Base-by-base conservation (phyloP, 2,329 filamentous ascomycete species). In the Paecilomyces formosus region DNA sequence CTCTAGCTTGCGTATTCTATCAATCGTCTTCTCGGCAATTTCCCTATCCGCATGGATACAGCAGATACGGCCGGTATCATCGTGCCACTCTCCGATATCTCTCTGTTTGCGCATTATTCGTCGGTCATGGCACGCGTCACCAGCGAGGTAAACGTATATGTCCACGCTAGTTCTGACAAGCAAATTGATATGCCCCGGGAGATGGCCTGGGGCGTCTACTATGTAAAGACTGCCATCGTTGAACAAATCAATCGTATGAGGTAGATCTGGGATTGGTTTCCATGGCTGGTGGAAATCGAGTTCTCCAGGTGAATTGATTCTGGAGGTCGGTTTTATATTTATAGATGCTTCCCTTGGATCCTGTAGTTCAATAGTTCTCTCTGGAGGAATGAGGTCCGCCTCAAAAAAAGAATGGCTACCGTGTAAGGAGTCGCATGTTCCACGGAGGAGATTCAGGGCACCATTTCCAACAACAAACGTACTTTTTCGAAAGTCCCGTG, bases 391-490 rank as follows among this genome's bases (percentile, higher is more conserved):
- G 1, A 71, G 62, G 39, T 67, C 64, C 0, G 57, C 18, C 28
- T 71, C 68, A 55, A 71, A 72, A 33, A 67, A 61, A 31, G 62
- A 63, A 33, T 70, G 65, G 50, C 62, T 64, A 12, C 66, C 67
- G 12, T 63, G 33, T 28, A 60, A 35, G 11, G 52, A 52, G 45
- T 52, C 62, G 28, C 58, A 54, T 15, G 58, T 62, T 39, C 64
- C 63, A 33, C 60, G 58, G 3, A 66, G 55, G 13, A 67, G 61
- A 54, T 61, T 60, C 12, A 65, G 56, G 9, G 66, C 55, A 1
- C 66, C 66, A 55, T 61, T 56, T 1, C 77, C 76, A 54, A 78
- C 70, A 4, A 79, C 58, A 60, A 78, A 78, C 12, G 63, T 73
- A 1, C 72, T 72, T 5, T 55, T 59, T 1, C 68, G 60, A 53